phyloP scores from a whole-genome alignment of 1,139 yeast genomes.

The Pichia cactophila region DNA sequence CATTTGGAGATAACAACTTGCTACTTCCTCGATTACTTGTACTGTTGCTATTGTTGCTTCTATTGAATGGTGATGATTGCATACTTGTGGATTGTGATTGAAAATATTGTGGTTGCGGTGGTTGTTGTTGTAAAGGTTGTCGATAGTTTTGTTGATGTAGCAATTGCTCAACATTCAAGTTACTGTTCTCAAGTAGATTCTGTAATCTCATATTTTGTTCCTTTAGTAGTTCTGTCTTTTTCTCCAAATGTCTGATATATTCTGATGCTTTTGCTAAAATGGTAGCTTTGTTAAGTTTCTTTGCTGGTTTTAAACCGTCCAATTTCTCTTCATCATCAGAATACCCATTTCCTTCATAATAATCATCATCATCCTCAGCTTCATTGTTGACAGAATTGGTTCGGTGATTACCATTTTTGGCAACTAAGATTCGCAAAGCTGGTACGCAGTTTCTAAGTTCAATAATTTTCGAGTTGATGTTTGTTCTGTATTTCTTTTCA shows the following conservation, averaged over 20 bases:
- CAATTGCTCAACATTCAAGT: constrained; percentile 7
- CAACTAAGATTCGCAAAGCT: constrained; percentile 39
- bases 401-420: constrained; percentile 29
- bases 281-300: constrained; percentile 53
- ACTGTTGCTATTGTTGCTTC: constrained; percentile 3
- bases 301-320: constrained; percentile 58
- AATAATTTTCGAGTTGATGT: constrained; percentile 64
- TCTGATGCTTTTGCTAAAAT: constrained; percentile 58
- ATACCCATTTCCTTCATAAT: constrained; percentile 36
- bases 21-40: constrained; percentile 8
- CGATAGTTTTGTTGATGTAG: constrained; percentile 2
- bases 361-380: constrained; percentile 28
- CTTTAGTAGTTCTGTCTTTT: constrained; percentile 37
- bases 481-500: constrained; percentile 71
- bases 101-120: constrained; percentile 6
- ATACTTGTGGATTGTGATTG: constrained; percentile 11
- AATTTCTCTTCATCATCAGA: constrained; percentile 36
- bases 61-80: constrained; percentile 16
- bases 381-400: constrained; percentile 20
- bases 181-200: constrained; percentile 13
- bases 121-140: constrained; percentile 2
- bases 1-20: constrained; percentile 13
- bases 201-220: constrained; percentile 38
- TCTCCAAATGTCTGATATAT: constrained; percentile 38
- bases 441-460: constrained; percentile 75